Conservation (phyloP, 148 eudicot species). For the Persicaria tinctoria region DNA sequence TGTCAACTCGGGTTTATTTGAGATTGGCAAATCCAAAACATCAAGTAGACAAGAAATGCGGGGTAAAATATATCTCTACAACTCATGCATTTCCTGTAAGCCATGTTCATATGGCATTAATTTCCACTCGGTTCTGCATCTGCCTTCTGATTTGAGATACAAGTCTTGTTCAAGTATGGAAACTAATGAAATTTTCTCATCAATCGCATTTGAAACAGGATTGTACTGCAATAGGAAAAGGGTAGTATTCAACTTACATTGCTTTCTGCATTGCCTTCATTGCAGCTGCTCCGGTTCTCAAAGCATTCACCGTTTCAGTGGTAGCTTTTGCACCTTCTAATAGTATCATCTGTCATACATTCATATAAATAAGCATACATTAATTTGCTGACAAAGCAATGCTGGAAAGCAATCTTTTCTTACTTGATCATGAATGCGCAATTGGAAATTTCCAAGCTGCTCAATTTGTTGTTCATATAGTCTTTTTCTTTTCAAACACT, state of each 20-base stretch:
- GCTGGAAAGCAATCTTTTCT: background rate
- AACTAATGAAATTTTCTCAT: too few relatives aligned
- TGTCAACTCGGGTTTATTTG: too few relatives aligned
- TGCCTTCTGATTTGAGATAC: too few relatives aligned
- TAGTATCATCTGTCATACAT: conserved; percentile 60
- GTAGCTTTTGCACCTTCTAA: conserved; percentile 90
- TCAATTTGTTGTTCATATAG: conserved; percentile 78
- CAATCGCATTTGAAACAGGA: too few relatives aligned
- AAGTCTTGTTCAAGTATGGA: too few relatives aligned
- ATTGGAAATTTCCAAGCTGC: conserved; percentile 74
- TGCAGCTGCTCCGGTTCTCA: conserved; percentile 88
- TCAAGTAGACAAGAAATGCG: too few relatives aligned
- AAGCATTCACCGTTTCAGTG: conserved; percentile 80
- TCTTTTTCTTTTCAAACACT: conserved; percentile 80
- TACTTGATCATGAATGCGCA: conserved; percentile 89
- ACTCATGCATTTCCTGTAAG: too few relatives aligned
- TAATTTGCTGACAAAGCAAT: background rate
- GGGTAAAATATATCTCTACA: too few relatives aligned
- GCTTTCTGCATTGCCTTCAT: conserved; percentile 95
- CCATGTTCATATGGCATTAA: too few relatives aligned
- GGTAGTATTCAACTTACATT: conserved; percentile 42
- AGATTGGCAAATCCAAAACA: too few relatives aligned
- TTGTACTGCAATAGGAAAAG: too few relatives aligned
- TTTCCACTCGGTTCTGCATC: too few relatives aligned
- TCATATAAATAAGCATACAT: background rate